A percentile compares a stretch with the other conserved stretches of the same genome.
These are phyloP conservation scores for Cardiospermum halicacabum DNA, from an alignment of 345 rosid genomes.

Conservation along the genomic window DNA sequence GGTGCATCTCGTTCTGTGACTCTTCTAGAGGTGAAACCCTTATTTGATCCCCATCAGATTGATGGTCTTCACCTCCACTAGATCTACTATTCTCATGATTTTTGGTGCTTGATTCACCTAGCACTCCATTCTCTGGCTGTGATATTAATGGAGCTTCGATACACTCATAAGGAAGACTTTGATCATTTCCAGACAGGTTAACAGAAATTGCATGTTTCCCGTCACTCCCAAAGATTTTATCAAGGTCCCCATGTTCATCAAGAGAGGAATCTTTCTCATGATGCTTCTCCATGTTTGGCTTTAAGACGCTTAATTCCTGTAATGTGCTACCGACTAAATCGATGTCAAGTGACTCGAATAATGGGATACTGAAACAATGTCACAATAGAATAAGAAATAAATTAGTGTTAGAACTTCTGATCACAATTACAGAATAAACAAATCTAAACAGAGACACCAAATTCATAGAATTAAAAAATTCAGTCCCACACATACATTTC, in stretches of 20 bases:
- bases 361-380: slow-evolving; percentile 24
- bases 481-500: slow-evolving; percentile 36
- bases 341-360: slow-evolving; percentile 26
- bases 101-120: slow-evolving; percentile 14
- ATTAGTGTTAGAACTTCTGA: slow-evolving; percentile 4
- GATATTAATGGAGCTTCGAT: slow-evolving; percentile 10
- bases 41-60: slow-evolving; percentile 18
- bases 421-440: not conserved
- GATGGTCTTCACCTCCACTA: slow-evolving; percentile 19
- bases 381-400: not conserved
- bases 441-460: not conserved
- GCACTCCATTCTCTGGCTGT: slow-evolving; percentile 10
- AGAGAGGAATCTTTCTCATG: slow-evolving; percentile 15
- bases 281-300: slow-evolving; percentile 26
- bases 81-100: slow-evolving; percentile 10
- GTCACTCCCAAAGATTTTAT: slow-evolving; percentile 20
- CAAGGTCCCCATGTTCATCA: slow-evolving; percentile 15
- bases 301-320: slow-evolving; percentile 7
- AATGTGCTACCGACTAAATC: slow-evolving; percentile 24
- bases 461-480: slow-evolving; percentile 1
- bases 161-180: slow-evolving; percentile 6
- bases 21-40: slow-evolving; percentile 11
- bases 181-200: slow-evolving; percentile 19
- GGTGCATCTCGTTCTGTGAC: slow-evolving; percentile 18
- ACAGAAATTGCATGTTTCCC: slow-evolving; percentile 19